Evolutionary conservation across 1,284 basidiomycete species (phyloP).

Genomic region (Rhodotorula sp.): DNA sequence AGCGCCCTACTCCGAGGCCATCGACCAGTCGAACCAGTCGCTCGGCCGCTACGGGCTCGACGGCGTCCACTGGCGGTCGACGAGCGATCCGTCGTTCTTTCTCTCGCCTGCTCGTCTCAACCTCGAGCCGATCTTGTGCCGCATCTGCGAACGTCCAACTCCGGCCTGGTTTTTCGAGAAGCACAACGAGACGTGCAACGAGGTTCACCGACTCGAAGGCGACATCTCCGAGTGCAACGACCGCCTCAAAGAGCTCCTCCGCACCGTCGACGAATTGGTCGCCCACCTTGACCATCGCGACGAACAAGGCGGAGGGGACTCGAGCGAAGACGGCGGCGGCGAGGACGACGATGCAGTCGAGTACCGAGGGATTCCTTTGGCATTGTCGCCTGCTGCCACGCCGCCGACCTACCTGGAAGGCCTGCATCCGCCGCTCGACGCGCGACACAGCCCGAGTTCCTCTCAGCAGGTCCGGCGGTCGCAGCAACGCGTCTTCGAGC

Average conservation of each 20-base stretch:
- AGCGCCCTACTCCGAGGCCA: conserved; percentile 35
- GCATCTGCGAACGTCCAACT: conserved; percentile 95
- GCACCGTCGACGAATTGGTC: conserved; percentile 72
- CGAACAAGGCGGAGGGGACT: too few species aligned
- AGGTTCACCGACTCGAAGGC: conserved; percentile 92
- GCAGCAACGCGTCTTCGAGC: conserved; percentile 71
- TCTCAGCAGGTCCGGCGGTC: conserved; percentile 74
- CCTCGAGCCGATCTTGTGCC: conserved; percentile 85
- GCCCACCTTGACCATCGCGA: conserved; percentile 54
- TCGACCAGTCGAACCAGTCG: conserved; percentile 46
- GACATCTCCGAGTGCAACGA: conserved; percentile 94
- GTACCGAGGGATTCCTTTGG: conserved; percentile 84
- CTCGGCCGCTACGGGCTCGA: conserved; percentile 57
- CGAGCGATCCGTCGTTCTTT: conserved; percentile 47
- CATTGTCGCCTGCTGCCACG: conserved; percentile 47
- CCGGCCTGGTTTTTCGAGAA: conserved; percentile 99
- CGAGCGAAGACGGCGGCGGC: background rate
- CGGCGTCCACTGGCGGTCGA: conserved; percentile 37
- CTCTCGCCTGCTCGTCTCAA: conserved; percentile 69
- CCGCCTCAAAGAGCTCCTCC: conserved; percentile 77
- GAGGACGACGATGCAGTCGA: conserved; percentile 46
- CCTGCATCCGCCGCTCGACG: conserved; percentile 10
- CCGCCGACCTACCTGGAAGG: conserved; percentile 34
- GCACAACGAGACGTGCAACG: conserved; percentile 98
- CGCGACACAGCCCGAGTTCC: conserved; percentile 50